Evolutionary conservation across 306 rosid species (phyloP).

Genomic region (Myrica gale): DNA sequence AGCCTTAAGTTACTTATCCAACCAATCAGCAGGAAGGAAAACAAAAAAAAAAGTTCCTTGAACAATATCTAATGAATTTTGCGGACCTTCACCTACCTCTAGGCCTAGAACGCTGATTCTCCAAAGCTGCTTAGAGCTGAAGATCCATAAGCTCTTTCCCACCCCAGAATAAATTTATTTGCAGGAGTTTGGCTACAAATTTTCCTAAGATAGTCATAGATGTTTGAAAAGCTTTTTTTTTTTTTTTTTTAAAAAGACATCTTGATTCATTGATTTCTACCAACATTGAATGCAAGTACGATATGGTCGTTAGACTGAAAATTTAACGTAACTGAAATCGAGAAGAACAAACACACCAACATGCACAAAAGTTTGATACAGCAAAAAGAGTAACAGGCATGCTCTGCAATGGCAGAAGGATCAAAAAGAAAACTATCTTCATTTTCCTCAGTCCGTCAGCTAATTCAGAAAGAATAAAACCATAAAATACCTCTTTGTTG

Average conservation of each 20-base stretch:
- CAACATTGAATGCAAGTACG: not conserved
- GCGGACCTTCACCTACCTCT: not conserved
- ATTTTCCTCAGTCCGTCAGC: not conserved
- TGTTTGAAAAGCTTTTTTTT: not conserved
- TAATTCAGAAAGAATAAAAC: not conserved
- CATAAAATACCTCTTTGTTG: not conserved
- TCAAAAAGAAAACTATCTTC: not conserved
- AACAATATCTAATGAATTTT: not conserved
- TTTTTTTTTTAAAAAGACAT: not conserved
- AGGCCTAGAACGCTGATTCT: not conserved
- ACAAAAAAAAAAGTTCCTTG: not conserved
- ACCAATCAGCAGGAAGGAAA: not conserved
- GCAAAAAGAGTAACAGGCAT: not conserved
- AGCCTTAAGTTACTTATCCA: not conserved
- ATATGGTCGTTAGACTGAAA: not conserved
- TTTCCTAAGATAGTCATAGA: not conserved
- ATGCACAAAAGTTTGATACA: not conserved
- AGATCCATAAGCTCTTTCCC: not conserved
- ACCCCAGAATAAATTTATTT: not conserved
- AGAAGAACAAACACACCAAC: constrained; percentile 4
- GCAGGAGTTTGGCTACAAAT: not conserved
- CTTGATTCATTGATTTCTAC: not conserved
- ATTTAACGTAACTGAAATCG: not conserved
- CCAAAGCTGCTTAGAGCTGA: not conserved
- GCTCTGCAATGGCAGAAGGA: not conserved